Base-by-base conservation (phyloP, 139 green algal species). In the Ostreobium quekettii region DNA sequence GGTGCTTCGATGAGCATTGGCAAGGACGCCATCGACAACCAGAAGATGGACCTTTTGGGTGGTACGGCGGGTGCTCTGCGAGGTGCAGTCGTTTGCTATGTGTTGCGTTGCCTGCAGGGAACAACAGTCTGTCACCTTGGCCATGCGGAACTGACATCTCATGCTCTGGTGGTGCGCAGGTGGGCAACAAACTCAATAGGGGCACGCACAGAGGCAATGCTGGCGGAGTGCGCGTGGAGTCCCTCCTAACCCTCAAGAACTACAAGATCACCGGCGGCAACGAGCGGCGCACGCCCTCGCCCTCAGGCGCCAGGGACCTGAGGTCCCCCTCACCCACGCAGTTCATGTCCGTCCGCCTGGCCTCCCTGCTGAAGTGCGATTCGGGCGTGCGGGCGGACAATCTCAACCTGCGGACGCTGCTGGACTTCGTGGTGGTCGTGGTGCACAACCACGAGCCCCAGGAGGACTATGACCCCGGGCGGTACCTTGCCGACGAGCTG, bases 151-250 rank as follows among this genome's bases (percentile, higher is more conserved):
- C n/a, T n/a, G n/a, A n/a, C n/a, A n/a, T n/a, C n/a, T n/a, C n/a
- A n/a, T n/a, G n/a, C n/a, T n/a, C n/a, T n/a, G n/a, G n/a, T n/a
- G n/a, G n/a, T n/a, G n/a, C n/a, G n/a, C 26, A 66, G 59, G 59
- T 68, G 15, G 61, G 61, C 8, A 68, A 68, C 35, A 56, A 36
- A 36, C 49, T 68, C 37, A 68, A 68, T 38, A 53, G 36, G 24
- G 61, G 61, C 4, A 68, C 61, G 30, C 42, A 35, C 4, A 36
- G 61, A 36, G 61, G 61, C 24, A 68, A 68, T 68, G 61, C 61
- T 31, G 61, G 61, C 3, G 32, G 61, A 15, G 30, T 48, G 11
- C 38, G 42, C 15, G 42, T 68, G 7, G 61, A 68, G 36, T 68
- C 61, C 35, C 36, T 68, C 3, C 42, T 7, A 35, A 15, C 22